Base-by-base conservation (phyloP, 2,329 filamentous ascomycete species). In the Raffaelea albimanens region DNA sequence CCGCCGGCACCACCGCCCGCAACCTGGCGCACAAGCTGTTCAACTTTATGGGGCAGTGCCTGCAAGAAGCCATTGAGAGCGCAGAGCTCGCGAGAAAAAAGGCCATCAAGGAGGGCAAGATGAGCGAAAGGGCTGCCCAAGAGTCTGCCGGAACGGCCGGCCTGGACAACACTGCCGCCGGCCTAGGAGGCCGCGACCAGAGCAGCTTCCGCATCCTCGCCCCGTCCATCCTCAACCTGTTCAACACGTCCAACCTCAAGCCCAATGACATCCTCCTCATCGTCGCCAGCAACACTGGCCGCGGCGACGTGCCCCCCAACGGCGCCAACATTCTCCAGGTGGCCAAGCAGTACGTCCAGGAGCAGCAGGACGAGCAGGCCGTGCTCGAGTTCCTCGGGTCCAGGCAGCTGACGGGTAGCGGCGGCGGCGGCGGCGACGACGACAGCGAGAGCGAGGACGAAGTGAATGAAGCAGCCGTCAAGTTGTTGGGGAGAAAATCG, bases 1-100 rank as follows among this genome's bases (percentile, higher is more conserved):
- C 56, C 44, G 50, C 55, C 13, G 57, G 56, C 3, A 56, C 49
- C 4, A 50, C 46, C 9, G 57, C 57, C 14, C 46, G 49, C 36
- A 54, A 51, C 21, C 45, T 58, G 14, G 48, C 52, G 18, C 43
- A 22, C 18, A 53, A 51, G 46, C 49, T 59, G 16, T n/a, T n/a
- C n/a, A n/a, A n/a, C n/a, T n/a, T n/a, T n/a, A n/a, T n/a, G n/a
- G n/a, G n/a, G n/a, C n/a, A n/a, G n/a, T n/a, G n/a, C n/a, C n/a
- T n/a, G n/a, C n/a, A n/a, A n/a, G n/a, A n/a, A 46, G 40, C 20
- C 31, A 45, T 14, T 43, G 47, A 33, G 29, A 52, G 14, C 21
- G 43, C 2, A 31, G 38, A 41, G 4, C 13, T 49, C 8, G 44
- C 45, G 14, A 29, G 44, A 9, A 20, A 18, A 16, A 16, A 34